Evolutionary conservation across 1,139 yeast species (phyloP), one percentile per base, ranked within the genome.

Genomic region (Geotrichum klebahnii): DNA sequence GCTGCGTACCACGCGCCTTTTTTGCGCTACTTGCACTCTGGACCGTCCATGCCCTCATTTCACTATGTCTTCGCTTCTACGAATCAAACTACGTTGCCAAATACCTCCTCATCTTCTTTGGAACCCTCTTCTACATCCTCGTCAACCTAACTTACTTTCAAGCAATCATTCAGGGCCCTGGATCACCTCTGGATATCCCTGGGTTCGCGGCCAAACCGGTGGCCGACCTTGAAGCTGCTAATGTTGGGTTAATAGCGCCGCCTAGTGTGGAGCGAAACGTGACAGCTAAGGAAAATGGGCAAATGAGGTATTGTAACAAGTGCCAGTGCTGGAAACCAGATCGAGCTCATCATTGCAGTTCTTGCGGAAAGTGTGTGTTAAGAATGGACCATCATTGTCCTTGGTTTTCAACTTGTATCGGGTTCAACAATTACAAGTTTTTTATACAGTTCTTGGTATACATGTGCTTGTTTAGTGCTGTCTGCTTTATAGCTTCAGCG

Each of bases 241-340:
- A 5, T 20, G 32, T 3, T n/a, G 5, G 59, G n/a, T n/a, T n/a
- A 57, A 32, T 59, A 62, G 23, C 71, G n/a, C 77, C 78, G 1
- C 68, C 64, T 5, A 65, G 64, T 26, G 67, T 65, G 41, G 55
- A 63, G 52, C 57, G 60, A 39, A 61, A 67, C 41, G 69, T 72
- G 39, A 68, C 67, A 20, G 71, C 75, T 9, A 69, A 72, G 53
- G 67, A 68, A 37, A 67, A 72, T 61, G 80, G 78, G 54, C 70
- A 72, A 24, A 75, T 72, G 65, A 68, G 90, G 50, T 79, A 71
- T 60, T 86, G 97, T 65, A 71, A 73, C 50, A 85, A 82, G 59
- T 92, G 98, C 66, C 64, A 70, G 38, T 82, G 79, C 43, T 89
- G 95, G 92, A 92, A 92, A 64, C 98, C 98, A 0, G 97, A 92